Percentiles rank a stretch among this genome's conserved stretches.
These are phyloP conservation scores for Tremella yokohamensis DNA, from an alignment of 768 basidiomycete species.

Conservation along the genomic window DNA sequence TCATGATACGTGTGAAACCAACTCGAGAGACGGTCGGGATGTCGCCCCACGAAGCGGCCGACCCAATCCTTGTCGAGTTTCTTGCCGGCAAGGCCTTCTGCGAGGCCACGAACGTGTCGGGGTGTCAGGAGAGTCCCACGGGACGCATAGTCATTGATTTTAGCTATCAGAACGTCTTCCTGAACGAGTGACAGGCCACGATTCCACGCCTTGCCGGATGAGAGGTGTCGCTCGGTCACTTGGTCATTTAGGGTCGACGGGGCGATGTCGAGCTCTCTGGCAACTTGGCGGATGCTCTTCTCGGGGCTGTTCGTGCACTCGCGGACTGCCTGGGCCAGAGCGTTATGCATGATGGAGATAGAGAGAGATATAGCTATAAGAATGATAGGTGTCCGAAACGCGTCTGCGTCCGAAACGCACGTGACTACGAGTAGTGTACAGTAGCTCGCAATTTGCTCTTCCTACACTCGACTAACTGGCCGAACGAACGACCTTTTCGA, in stretches of 20 bases:
- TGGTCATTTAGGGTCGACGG: neutral
- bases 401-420: neutral
- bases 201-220: too few species aligned
- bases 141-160: constrained; percentile 13
- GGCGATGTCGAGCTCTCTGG: neutral
- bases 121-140: constrained; percentile 16
- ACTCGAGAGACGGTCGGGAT: neutral
- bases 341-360: too few species aligned
- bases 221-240: too few species aligned
- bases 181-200: constrained; percentile 1
- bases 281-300: too few species aligned
- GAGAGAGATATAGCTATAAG: too few species aligned
- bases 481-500: too few species aligned
- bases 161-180: constrained; percentile 2
- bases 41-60: constrained; percentile 8
- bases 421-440: neutral
- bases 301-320: too few species aligned
- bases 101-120: constrained; percentile 12
- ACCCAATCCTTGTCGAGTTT: constrained; percentile 13
- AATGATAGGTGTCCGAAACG: neutral
- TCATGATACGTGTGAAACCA: constrained; percentile 12
- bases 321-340: too few species aligned
- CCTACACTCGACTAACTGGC: too few species aligned
- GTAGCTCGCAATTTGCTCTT: too few species aligned
- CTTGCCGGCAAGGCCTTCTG: neutral